Evolutionary conservation across 352 stramenopile genomes (phyloP).

Genomic region (Nothophytophthora sp.): DNA sequence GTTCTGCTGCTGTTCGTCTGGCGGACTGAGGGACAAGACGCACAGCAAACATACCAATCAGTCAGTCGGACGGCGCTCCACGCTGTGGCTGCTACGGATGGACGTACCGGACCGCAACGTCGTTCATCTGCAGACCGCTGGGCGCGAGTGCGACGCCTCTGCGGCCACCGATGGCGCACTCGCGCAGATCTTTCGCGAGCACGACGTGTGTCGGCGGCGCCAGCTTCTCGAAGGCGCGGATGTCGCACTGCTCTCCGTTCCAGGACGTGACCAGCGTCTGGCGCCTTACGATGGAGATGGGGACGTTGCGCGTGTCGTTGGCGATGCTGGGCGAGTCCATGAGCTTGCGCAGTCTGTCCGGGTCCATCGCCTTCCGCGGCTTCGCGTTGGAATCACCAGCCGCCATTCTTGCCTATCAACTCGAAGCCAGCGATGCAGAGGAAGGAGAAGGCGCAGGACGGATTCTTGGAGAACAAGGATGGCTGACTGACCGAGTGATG

Average conservation of each 20-base stretch:
- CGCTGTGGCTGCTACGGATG: no score
- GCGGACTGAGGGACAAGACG: no score
- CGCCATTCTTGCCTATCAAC: constrained; percentile 10
- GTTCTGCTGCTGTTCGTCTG: constrained; percentile 15
- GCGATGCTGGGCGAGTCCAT: constrained; percentile 51
- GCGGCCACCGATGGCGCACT: constrained; percentile 21
- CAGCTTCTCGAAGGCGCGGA: constrained; percentile 48
- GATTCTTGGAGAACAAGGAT: no score
- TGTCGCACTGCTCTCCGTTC: constrained; percentile 63
- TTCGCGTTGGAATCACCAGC: constrained; percentile 18
- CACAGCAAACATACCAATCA: no score
- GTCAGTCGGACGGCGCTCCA: no score
- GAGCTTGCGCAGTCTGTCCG: constrained; percentile 55
- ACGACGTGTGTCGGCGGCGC: constrained; percentile 31
- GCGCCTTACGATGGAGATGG: constrained; percentile 37
- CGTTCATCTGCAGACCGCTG: constrained; percentile 30
- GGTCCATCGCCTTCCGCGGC: constrained; percentile 42
- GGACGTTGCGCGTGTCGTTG: constrained; percentile 41
- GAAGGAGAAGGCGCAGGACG: no score
- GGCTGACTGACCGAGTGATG: no score
- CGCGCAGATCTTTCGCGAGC: constrained; percentile 36
- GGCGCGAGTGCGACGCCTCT: constrained; percentile 4
- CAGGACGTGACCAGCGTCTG: constrained; percentile 48
- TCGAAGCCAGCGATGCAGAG: no score
- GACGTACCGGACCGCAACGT: constrained; percentile 27